Evolutionary conservation across 192 early-diverging fungal species (phyloP), one percentile per base, ranked within the genome.

Genomic region (Diversispora eburnea): DNA sequence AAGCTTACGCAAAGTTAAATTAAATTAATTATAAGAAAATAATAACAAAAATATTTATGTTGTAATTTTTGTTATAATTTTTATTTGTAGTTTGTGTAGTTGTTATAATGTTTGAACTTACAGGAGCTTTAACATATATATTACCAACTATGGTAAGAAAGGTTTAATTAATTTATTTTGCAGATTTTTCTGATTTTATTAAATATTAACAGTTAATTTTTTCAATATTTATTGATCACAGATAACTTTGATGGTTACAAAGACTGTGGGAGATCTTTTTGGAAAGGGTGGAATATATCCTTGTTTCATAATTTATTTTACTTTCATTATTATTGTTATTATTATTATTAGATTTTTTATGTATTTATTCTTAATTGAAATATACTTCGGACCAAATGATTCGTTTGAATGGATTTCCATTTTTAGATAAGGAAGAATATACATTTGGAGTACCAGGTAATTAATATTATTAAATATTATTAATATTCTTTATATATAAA

Each of bases 31-130:
- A 33, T 33, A 33, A 33, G 25, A 1, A 59, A 9, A 59, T 25
- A 25, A 22, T 4, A 55, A 17, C 19, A 55, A 58, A 22, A 58
- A 22, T 22, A 22, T 17, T 3, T 58, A 25, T 58, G 17, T 33
- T 22, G 5, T 10, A 8, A 58, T 78, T 49, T 49, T 60, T 48
- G 25, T 64, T 42, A 5, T 69, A 19, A 41, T 75, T 33, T 7
- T 4, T 65, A 33, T 67, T 17, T 64, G 3, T 61, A 77, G 89
- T 93, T 4, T 91, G 91, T 25, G 82, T 95, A 20, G 94, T 95
- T 0, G 96, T 99, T 9, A 98, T 99, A 78, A 97, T 98, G 95
- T 99, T 98, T 81, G 98, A 99, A 77, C 81, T 99, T 69, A 99
- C 98, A 0, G 95, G 95, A 17, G 93, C 96, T 3, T 80, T 99